Evolutionary conservation across 164 flowering plant genomes (phyloP), one percentile per base, ranked within the genome.

Genomic region (Berberis vulgaris): DNA sequence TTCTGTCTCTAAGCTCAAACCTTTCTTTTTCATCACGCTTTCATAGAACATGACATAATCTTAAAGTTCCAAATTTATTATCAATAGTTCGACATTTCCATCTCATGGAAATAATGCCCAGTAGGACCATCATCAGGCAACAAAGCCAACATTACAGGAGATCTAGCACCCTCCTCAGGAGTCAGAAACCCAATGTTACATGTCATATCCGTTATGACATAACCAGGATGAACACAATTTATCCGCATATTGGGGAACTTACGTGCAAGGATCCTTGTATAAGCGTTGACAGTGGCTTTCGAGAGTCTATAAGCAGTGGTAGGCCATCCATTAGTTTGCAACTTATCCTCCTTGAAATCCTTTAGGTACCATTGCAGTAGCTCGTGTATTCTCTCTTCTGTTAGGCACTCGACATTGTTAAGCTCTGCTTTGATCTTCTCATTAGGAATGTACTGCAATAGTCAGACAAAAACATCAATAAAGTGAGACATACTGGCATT

Each of bases 251-350:
- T 54, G 6, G 71, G 69, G 50, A 62, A 65, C 26, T 71, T 67
- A 43, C 57, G 49, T 2, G 74, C 77, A 38, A 67, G 38, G 2
- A 68, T 60, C 60, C 69, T 56, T 40, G 77, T 70, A 41, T 65
- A 71, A 11, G 72, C 72, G 71, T 71, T 71, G 2, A 74, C 1
- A 39, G 70, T 65, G 1, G 67, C 72, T 65, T 74, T 68, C 1
- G 74, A 61, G 5, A 74, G 40, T 54, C 41, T 74, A 40, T 71
- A 74, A 12, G 74, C 72, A 3, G 67, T 42, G 3, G 50, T 6
- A 41, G 80, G 82, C 82, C 84, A 83, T 79, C 26, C 81, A 38
- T 79, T 81, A 43, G 52, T 50, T 67, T 71, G 56, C 9, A 69
- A 6, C 44, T 9, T 50, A 26, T 68, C 73, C 5, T 79, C 71